Evolutionary conservation across 352 stramenopile species (phyloP), one percentile per base, ranked within the genome.

Genomic region (Pythium dissimile): DNA sequence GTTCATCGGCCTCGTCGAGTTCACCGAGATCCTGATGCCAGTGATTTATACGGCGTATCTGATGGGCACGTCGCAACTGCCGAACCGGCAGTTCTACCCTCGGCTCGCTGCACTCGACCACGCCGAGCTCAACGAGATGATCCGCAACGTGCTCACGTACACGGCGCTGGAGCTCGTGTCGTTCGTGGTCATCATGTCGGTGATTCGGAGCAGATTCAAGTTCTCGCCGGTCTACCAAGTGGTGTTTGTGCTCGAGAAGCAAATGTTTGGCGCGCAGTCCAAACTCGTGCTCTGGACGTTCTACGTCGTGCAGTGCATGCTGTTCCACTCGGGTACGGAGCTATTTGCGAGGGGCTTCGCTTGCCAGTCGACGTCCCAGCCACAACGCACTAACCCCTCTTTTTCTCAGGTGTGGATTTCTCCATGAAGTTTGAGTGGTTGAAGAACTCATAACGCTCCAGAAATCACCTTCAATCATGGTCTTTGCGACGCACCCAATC

Each of bases 251-350:
- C 47, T 80, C 5, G 62, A 73, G 16, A 39, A 10, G 5, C 65
- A 77, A 2, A 27, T 27, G 15, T 31, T 39, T 15, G 41, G 62
- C 5, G 51, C 71, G 5, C 68, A 77, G 46, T 67, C 68, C 2
- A 77, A 75, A 24, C 60, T 80, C 1, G 53, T 67, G 7, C 54
- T 75, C 8, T 75, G 72, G 27, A 66, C 72, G 5, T 54, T 75
- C 31, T 80, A 77, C 30, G 58, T 77, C 39, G 58, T 80, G 39
- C 68, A 80, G 21, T 59, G 59, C 5, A 69, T 64, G 28, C 24
- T 80, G 12, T 52, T 55, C 3, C 67, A 79, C 15, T 64, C 61
- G 12, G 58, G 58, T 66, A 44, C 31, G 58, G 26, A 37, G 37
- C 21, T 21, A 20, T 10, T 26, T 49, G 9, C 15, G 42, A 49